These are phyloP conservation scores for Phytophthora sp. DNA, from an alignment of 352 stramenopile genomes.

Conservation along the genomic window DNA sequence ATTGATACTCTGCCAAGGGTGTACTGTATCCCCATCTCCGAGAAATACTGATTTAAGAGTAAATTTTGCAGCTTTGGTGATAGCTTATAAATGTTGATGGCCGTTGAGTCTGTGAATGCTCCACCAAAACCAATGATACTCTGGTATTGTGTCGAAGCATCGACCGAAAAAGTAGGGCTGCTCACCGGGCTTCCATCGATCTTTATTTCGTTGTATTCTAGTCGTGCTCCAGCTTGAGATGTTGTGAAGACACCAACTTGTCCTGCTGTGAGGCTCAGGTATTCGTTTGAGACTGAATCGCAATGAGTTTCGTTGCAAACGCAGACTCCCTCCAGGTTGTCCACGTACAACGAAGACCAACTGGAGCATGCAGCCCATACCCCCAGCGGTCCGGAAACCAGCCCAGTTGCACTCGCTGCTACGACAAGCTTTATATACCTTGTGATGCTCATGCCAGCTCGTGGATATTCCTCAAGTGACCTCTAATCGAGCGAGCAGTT, in stretches of 20 bases:
- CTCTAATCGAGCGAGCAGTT: too few species aligned
- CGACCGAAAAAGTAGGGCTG: constrained; percentile 31
- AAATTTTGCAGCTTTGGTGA: constrained; percentile 47
- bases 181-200: constrained; percentile 12
- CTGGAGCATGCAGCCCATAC: constrained; percentile 14
- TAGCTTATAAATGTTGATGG: constrained; percentile 73
- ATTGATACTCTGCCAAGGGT: constrained; percentile 70
- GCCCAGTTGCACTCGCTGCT: background rate
- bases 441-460: background rate
- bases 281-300: constrained; percentile 32
- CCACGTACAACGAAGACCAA: constrained; percentile 45
- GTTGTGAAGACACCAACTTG: constrained; percentile 54
- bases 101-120: constrained; percentile 77
- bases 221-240: constrained; percentile 44
- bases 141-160: constrained; percentile 49
- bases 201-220: constrained; percentile 36
- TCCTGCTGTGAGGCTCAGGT: constrained; percentile 24
- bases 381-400: background rate
- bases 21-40: constrained; percentile 60
- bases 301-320: constrained; percentile 49
- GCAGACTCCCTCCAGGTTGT: constrained; percentile 51
- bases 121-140: constrained; percentile 80
- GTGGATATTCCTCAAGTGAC: too few species aligned
- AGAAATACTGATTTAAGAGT: constrained; percentile 69
- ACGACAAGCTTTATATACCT: constrained; percentile 12